Evolutionary conservation across 2,329 filamentous ascomycete species (phyloP).

Genomic region (Chaetomiaceae sp.): DNA sequence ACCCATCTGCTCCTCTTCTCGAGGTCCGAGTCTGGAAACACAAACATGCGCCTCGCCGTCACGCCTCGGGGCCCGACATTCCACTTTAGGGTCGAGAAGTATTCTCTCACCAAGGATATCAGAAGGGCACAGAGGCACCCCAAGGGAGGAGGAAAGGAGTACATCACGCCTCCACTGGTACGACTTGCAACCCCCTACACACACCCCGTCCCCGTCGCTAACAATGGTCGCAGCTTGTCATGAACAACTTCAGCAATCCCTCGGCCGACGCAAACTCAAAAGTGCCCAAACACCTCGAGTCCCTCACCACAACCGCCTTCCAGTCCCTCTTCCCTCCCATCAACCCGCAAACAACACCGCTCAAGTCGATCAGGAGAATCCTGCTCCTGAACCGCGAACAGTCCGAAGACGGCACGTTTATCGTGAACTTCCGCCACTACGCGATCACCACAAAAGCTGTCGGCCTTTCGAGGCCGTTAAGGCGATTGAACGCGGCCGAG

Average conservation of each 20-base stretch:
- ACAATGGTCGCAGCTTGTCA: slow-evolving; percentile 62
- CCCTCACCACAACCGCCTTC: slow-evolving; percentile 87
- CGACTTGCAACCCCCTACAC: slow-evolving; percentile 23
- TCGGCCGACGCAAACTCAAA: slow-evolving; percentile 56
- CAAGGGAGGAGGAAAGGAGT: slow-evolving; percentile 77
- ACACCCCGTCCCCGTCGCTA: slow-evolving; percentile 20
- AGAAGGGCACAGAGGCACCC: slow-evolving; percentile 78
- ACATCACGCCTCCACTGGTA: slow-evolving; percentile 76
- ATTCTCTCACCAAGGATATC: slow-evolving; percentile 90
- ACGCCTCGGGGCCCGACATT: slow-evolving; percentile 88
- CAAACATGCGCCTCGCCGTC: slow-evolving; percentile 81
- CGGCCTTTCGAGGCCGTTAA: slow-evolving; percentile 77
- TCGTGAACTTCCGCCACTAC: slow-evolving; percentile 87
- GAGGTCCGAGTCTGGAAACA: slow-evolving; percentile 82
- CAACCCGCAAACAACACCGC: slow-evolving; percentile 81
- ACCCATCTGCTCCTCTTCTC: slow-evolving; percentile 92
- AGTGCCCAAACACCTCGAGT: slow-evolving; percentile 91
- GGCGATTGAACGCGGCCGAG: slow-evolving; percentile 80
- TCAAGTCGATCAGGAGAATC: slow-evolving; percentile 88
- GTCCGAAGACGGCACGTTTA: slow-evolving; percentile 61
- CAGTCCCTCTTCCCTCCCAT: slow-evolving; percentile 95
- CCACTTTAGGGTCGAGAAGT: slow-evolving; percentile 90
- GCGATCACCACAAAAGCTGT: slow-evolving; percentile 87
- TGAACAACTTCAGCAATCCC: slow-evolving; percentile 90
- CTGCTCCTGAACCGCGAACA: slow-evolving; percentile 82